Base-by-base conservation (phyloP, 1,284 basidiomycete species). In the Puccinia polysora region DNA sequence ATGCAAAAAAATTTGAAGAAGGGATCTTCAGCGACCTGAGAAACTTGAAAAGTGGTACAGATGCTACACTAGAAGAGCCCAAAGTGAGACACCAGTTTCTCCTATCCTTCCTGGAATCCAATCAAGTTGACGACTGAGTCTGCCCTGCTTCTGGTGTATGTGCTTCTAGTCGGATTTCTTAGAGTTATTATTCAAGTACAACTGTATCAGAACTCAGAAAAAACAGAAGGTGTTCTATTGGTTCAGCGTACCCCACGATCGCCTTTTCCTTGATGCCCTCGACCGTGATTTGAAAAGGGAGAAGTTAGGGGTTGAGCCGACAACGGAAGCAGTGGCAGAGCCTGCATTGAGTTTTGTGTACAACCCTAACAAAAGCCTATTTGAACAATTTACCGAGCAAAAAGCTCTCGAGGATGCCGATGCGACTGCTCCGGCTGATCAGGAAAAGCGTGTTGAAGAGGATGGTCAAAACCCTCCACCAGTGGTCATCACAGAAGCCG, bases 161-260 rank as follows among this genome's bases (percentile, higher is more conserved):
- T 52, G 52, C 49, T 38, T 60, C 14, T 77, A 91, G 89, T 89
- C 88, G n/a, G 87, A 87, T n/a, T 88, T 92, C 83, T 83, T 96
- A 18, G 91, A 95, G 78, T 84, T 93, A 38, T 82, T 96, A 15
- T 95, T 94, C 86, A 91, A 92, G 80, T 91, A 90, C 77, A 90
- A 92, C 78, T 93, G 91, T 80, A 94, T 96, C 75, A 86, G 91
- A 50, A 95, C 92, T 0, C 91, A 95, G 80, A 96, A 95, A 84
- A 94, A 94, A 82, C 91, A 93, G 82, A 91, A 92, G 79, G 89
- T 90, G 25, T 95, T 94, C 78, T 93, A 90, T 80, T 95, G 91
- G 91, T 89, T 59, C 40, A 63, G 73, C 43, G 59, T 67, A 14
- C 59, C 65, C 23, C 56, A 69, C 53, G 91, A 95, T 80, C 88